These are phyloP conservation scores for Mycocentrospora acerina DNA, from an alignment of 2,329 filamentous ascomycete genomes.

Conservation along the genomic window DNA sequence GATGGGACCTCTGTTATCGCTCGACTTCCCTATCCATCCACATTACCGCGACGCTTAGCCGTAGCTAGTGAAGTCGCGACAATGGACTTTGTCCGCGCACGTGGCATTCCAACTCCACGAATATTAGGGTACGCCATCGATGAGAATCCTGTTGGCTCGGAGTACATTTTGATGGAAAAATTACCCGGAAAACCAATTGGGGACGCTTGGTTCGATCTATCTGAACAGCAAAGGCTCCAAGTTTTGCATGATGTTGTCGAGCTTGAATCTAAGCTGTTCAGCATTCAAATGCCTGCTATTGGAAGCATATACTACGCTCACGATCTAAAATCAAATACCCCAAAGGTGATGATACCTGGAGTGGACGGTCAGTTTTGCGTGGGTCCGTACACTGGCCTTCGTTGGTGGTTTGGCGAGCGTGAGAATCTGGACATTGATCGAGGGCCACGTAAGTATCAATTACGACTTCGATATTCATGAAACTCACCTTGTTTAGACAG, in stretches of 20 bases:
- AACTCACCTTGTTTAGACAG: conserved; percentile 11
- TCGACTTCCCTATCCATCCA: conserved; percentile 37
- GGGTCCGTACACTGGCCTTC: conserved; percentile 15
- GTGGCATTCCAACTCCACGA: conserved; percentile 27
- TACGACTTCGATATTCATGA: background rate
- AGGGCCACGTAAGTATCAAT: conserved; percentile 22
- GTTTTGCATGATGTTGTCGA: conserved; percentile 19
- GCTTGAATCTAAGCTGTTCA: conserved; percentile 23
- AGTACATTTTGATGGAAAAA: conserved; percentile 39
- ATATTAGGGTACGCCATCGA: conserved; percentile 22
- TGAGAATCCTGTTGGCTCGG: conserved; percentile 24
- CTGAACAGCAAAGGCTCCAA: conserved; percentile 19
- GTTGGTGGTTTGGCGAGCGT: conserved; percentile 25
- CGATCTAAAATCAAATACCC: conserved; percentile 8
- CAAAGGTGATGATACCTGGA: conserved; percentile 13
- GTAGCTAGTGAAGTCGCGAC: conserved; percentile 45
- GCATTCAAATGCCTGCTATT: conserved; percentile 18
- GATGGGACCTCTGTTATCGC: conserved; percentile 32
- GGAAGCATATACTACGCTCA: conserved; percentile 26
- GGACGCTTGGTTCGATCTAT: conserved; percentile 21
- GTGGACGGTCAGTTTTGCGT: conserved; percentile 18
- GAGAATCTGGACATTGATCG: conserved; percentile 18
- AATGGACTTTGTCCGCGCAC: conserved; percentile 30
- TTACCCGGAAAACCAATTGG: conserved; percentile 20
- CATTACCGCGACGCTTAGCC: conserved; percentile 26